Evolutionary conservation across 2,329 filamentous ascomycete species (phyloP).

Genomic region (Aspergillaceae sp.): DNA sequence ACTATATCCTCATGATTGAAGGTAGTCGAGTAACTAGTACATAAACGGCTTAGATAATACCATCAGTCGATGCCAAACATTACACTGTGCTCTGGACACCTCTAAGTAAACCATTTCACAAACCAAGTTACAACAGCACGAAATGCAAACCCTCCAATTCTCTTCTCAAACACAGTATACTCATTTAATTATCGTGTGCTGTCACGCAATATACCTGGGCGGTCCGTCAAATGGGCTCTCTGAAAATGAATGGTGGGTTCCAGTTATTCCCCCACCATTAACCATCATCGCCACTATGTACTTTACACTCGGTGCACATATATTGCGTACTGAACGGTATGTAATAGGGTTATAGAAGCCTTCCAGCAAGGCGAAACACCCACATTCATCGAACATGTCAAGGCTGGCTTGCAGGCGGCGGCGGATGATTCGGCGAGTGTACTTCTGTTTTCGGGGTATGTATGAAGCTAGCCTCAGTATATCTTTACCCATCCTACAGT

Average conservation of each 20-base stretch:
- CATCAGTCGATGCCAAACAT: neutral
- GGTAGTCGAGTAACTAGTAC: neutral
- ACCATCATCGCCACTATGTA: too few species aligned
- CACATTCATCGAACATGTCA: constrained; percentile 70
- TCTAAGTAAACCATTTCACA: too few species aligned
- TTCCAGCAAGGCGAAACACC: constrained; percentile 72
- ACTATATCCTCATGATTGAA: neutral
- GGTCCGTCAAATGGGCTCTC: constrained; percentile 45
- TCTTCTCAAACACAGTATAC: constrained; percentile 9
- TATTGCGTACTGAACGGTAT: too few species aligned
- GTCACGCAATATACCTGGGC: constrained; percentile 69
- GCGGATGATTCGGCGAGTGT: constrained; percentile 40
- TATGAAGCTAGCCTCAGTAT: constrained; percentile 7
- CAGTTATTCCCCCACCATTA: neutral
- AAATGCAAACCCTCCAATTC: too few species aligned
- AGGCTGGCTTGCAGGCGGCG: constrained; percentile 52
- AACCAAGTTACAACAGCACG: neutral
- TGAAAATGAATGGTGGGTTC: constrained; percentile 51
- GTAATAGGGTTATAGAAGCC: constrained; percentile 56
- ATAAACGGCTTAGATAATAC: neutral
- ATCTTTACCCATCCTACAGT: too few species aligned
- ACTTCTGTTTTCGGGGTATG: constrained; percentile 65
- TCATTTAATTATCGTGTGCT: constrained; percentile 70
- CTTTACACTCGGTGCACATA: too few species aligned
- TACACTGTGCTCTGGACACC: too few species aligned